Evolutionary conservation across 495 filamentous ascomycete genomes (phyloP), one percentile per base, ranked within the genome.

Genomic region (Penicillium malachiteum): DNA sequence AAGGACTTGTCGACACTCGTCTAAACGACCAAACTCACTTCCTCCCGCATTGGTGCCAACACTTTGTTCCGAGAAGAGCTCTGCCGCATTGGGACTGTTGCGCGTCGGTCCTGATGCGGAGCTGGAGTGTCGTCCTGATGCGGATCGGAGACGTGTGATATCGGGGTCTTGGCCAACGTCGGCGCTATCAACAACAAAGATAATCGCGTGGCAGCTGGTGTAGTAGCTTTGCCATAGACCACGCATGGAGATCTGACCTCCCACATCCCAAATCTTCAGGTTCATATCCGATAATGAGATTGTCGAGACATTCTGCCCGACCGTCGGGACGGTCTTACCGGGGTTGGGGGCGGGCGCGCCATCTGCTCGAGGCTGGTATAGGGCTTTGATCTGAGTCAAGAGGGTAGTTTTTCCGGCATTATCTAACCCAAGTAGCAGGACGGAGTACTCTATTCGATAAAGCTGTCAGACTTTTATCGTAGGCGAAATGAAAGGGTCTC

Each of bases 371-470:
- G 88, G 84, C 52, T 86, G 81, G 75, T 88, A 96, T 64, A 93
- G 78, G 38, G 91, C 82, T 75, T 96, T 96, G 66, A 97, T 88
- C 68, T 96, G 91, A 57, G 94, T 90, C 71, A 96, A 91, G 69
- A 98, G 91, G 12, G 94, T 98, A 35, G 94, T 97, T 78, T 98
- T 98, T 71, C 94, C 94, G 49, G 94, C 94, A 65, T 97, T 97
- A 76, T 98, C 94, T 68, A 98, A 87, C 49, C 94, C 94, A 59
- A 97, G 89, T 47, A 98, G 89, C 55, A 98, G 87, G 62, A 97
- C 89, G 34, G 94, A 97, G 80, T 96, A 98, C 79, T 98, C 94
- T 92, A 68, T 59, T n/a, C 1, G 38, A 31, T 37, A 34, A 41
- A 26, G 43, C 54, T 41, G 13, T 26, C 21, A 26, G 21, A 26